Conservation (phyloP, 805 yeast species). For the Spathaspora arborariae region DNA sequence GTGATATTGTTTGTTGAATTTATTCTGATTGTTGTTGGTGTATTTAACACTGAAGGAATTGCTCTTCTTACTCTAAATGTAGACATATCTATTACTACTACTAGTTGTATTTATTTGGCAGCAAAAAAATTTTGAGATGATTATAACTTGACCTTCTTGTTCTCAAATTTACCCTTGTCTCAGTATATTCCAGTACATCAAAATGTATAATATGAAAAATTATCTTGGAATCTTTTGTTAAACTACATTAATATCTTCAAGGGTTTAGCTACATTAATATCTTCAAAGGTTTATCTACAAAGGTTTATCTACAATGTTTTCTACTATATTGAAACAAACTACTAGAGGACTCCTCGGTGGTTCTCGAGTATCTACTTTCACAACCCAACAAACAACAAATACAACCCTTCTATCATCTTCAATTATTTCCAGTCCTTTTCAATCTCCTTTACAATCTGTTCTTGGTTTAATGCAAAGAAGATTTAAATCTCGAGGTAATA, state of each 20-base stretch:
- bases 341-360: slow-evolving; percentile 5
- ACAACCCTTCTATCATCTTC: neutral
- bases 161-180: neutral
- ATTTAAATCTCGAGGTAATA: slow-evolving; percentile 89
- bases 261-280: too few species aligned
- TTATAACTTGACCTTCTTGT: neutral
- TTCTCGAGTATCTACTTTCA: neutral
- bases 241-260: too few species aligned
- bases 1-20: slow-evolving; percentile 23
- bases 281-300: too few species aligned
- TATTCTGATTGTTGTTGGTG: slow-evolving; percentile 43
- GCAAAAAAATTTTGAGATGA: slow-evolving; percentile 1
- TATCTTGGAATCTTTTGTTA: neutral
- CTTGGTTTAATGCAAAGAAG: slow-evolving; percentile 47
- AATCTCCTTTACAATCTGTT: slow-evolving; percentile 7
- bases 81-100: slow-evolving; percentile 16
- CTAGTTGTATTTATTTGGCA: neutral
- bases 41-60: slow-evolving; percentile 42
- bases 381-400: neutral
- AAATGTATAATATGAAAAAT: neutral
- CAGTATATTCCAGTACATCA: neutral
- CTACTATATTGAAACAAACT: slow-evolving; percentile 7
- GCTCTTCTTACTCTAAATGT: slow-evolving; percentile 39
- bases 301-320: slow-evolving; percentile 5
- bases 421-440: slow-evolving; percentile 1